Base-by-base conservation (phyloP, 345 rosid species). In the Aquilaria sinensis region DNA sequence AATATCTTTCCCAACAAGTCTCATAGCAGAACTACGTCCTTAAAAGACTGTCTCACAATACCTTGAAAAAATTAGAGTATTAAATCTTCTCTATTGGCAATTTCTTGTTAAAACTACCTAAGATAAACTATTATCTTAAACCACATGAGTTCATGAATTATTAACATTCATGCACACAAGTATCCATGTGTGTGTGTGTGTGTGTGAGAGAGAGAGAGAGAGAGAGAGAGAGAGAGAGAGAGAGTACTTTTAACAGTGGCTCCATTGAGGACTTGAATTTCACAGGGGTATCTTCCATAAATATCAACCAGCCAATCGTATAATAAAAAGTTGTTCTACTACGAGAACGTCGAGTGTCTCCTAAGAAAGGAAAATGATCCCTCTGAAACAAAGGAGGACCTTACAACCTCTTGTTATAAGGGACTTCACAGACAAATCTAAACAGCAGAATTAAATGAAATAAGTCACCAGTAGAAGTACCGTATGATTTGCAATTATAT, bases 181-280 rank as follows among this genome's bases (percentile, higher is more conserved):
- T 37, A 37, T 9, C 34, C 4, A 30, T 11, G 16, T 51, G 54
- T 51, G 54, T 51, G 54, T 12, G 16, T 12, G 23, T 23, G 23
- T 23, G 23, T 23, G 23, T 11, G 23, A 30, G 53, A 5, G 56
- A 7, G 56, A 16, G 15, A 48, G 66, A 32, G 51, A 11, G 29
- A 56, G 12, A 51, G 48, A 52, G 58, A 47, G 47, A 51, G 48
- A 63, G 58, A 67, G 78, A 60, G 45, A 62, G 66, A 66, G 57
- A 61, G 53, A 15, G 15, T 76, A 90, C 99, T 76, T 91, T 91
- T 70, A 80, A 66, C 53, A 95, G 93, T 7, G 94, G 94, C 63
- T 95, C 97, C 99, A 95, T 91, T 6, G 99, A 89, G 70, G 96
- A 80, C 83, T 84, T 95, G 72, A 95, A 95, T 82, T 91, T 95